A percentile compares a stretch with the other conserved stretches of the same genome.
Evolutionary conservation across 768 basidiomycete genomes (phyloP).

Genomic region (Xerocomus brunneocitrinus): DNA sequence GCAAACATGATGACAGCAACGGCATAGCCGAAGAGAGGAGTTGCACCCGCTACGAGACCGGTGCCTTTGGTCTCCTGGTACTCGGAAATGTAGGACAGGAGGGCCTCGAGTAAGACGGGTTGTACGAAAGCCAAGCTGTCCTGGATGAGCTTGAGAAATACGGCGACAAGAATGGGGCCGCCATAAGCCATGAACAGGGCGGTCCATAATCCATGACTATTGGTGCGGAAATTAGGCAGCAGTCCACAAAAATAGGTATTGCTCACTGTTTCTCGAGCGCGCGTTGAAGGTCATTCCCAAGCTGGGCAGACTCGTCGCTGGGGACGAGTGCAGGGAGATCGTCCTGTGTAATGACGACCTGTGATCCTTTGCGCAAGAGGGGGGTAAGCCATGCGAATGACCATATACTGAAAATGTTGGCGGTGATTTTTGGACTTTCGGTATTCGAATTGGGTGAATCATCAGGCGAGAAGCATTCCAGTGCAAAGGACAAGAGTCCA

Average conservation of each 20-base stretch:
- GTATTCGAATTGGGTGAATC: slow-evolving; percentile 35
- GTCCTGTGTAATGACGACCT: slow-evolving; percentile 69
- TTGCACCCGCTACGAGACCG: slow-evolving; percentile 25
- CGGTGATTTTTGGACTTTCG: slow-evolving; percentile 69
- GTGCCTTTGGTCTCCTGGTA: slow-evolving; percentile 54
- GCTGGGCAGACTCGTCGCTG: slow-evolving; percentile 62
- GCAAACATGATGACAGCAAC: slow-evolving; percentile 79
- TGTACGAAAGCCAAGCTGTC: slow-evolving; percentile 82
- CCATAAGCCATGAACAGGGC: slow-evolving; percentile 80
- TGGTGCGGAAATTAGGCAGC: neutral
- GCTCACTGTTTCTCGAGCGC: slow-evolving; percentile 64
- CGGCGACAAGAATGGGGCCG: slow-evolving; percentile 61
- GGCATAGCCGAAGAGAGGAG: slow-evolving; percentile 61
- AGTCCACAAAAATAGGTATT: neutral
- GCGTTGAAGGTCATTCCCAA: slow-evolving; percentile 56
- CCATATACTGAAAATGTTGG: slow-evolving; percentile 83
- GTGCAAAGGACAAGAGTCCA: slow-evolving; percentile 49
- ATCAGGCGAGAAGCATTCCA: slow-evolving; percentile 66
- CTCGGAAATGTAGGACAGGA: slow-evolving; percentile 75
- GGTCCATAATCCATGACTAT: slow-evolving; percentile 60
- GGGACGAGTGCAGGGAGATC: slow-evolving; percentile 77
- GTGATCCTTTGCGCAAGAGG: slow-evolving; percentile 68
- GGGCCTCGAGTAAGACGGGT: slow-evolving; percentile 77
- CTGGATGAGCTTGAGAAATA: slow-evolving; percentile 64
- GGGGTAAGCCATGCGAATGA: slow-evolving; percentile 86